phyloP scores from a whole-genome alignment of 2,329 filamentous ascomycete genomes.

The Monilinia fructigena region DNA sequence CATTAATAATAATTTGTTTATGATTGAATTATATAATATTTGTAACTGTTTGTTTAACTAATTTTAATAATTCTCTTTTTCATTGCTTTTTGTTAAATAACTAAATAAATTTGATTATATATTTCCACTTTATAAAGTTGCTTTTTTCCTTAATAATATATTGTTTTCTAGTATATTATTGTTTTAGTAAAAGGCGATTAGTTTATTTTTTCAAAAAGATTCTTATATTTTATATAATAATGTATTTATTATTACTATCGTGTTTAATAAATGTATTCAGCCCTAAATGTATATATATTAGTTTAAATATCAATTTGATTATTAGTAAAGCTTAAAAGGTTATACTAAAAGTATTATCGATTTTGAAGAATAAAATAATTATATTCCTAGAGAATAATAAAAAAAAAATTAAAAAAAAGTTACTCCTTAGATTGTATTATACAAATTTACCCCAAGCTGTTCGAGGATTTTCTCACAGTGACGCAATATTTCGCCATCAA shows the following conservation, averaged over 20 bases:
- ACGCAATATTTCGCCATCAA: too few species aligned
- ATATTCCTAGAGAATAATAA: too few species aligned
- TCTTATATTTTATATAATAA: constrained; percentile 26
- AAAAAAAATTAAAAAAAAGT: too few species aligned
- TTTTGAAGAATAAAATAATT: too few species aligned
- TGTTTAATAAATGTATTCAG: constrained; percentile 36
- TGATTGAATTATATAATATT: constrained; percentile 37
- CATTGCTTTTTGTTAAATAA: constrained; percentile 36
- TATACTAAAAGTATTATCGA: too few species aligned
- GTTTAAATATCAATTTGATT: too few species aligned
- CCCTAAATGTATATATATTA: constrained; percentile 26
- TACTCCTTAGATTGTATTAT: too few species aligned
- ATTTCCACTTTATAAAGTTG: constrained; percentile 30
- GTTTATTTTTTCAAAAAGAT: constrained; percentile 32
- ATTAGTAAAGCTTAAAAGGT: too few species aligned
- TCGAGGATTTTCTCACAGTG: too few species aligned
- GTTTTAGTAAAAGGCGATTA: constrained; percentile 29
- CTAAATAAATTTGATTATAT: constrained; percentile 41
- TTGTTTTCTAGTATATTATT: constrained; percentile 19
- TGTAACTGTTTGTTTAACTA: constrained; percentile 34
- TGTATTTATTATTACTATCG: constrained; percentile 29
- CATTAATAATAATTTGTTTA: constrained; percentile 34
- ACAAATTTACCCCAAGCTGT: too few species aligned
- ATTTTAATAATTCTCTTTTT: constrained; percentile 37
- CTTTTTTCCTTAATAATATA: constrained; percentile 29